Base-by-base conservation (phyloP, 805 yeast genomes). In the Wickerhamomyces pijperi region DNA sequence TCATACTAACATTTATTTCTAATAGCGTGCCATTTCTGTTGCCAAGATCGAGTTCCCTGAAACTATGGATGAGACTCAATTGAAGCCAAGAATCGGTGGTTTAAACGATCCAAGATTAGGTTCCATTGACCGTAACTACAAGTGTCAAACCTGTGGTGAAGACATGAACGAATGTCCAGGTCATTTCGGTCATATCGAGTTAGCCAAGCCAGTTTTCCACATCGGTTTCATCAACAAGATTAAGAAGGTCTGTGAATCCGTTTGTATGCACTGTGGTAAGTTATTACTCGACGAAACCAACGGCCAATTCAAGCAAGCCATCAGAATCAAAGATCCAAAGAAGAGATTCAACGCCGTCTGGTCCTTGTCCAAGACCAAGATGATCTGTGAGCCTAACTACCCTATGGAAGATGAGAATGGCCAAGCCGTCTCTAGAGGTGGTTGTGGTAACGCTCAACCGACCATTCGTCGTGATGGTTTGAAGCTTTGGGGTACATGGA, bases 121-220 rank as follows among this genome's bases (percentile, higher is more conserved):
- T 37, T 83, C 97, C 4, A 88, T 92, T 52, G 99, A 92, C 63
- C 80, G 98, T 61, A 90, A 88, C 60, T 84, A 83, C 72, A 86
- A 85, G 67, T 92, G 99, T 71, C 97, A 90, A 69, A 92, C 99
- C 19, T 92, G 99, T 72, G 94, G 96, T 54, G 99, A 92, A 62
- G 96, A 90, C 53, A 92, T 92, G 97, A 85, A 90, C 44, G 97
- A 92, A 60, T 92, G 99, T 64, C 97, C 97, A 1, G 99, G 99
- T 43, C 99, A 92, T 67, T 92, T 92, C 64, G 99, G 99, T 50
- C 99, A 92, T 58, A 92, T 92, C 45, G 99, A 92, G 59, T 71
- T 92, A 48, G 97, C 98, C 28, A 92, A 90, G 59, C 98, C 99
- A 13, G 99, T 92, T 31, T 92, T 92, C 65, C 98, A 92, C 61